Evolutionary conservation across 345 rosid genomes (phyloP).

Genomic region (Heritiera fomes): DNA sequence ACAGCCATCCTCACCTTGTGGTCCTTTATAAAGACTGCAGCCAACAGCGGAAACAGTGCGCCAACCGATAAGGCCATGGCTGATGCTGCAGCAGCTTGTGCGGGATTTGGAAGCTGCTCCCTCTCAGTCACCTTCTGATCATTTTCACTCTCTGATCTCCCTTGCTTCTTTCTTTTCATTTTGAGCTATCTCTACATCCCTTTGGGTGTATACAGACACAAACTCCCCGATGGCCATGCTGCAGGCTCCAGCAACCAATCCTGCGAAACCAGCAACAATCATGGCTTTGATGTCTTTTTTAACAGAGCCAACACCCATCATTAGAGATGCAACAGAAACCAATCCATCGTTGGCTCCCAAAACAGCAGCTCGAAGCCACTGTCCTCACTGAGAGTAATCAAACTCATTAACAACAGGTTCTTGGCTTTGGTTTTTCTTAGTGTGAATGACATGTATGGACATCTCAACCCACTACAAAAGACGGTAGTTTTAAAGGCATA

Average conservation of each 20-base stretch:
- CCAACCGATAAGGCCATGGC: constrained; percentile 80
- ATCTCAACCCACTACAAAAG: neutral
- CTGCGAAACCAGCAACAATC: constrained; percentile 71
- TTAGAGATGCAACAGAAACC: constrained; percentile 67
- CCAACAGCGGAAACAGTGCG: constrained; percentile 78
- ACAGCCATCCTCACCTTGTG: constrained; percentile 61
- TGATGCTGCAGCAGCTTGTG: constrained; percentile 85
- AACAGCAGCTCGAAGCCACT: constrained; percentile 83
- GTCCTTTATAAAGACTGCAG: constrained; percentile 70
- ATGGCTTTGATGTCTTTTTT: constrained; percentile 60
- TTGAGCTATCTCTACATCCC: constrained; percentile 63
- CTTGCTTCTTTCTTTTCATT: constrained; percentile 40
- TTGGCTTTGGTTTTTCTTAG: constrained; percentile 1
- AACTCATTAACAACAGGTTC: neutral
- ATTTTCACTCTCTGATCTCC: neutral
- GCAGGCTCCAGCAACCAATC: constrained; percentile 71
- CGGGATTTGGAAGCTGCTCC: constrained; percentile 69
- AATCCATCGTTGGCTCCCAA: constrained; percentile 86
- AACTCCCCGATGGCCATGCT: constrained; percentile 92
- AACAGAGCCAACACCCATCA: constrained; percentile 82
- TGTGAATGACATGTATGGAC: neutral
- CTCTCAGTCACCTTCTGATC: constrained; percentile 25
- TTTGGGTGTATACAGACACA: constrained; percentile 76
- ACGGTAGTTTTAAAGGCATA: no score
- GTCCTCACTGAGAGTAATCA: constrained; percentile 65